Conservation (phyloP, 1,284 basidiomycete species). For the Marasmius oreades region DNA sequence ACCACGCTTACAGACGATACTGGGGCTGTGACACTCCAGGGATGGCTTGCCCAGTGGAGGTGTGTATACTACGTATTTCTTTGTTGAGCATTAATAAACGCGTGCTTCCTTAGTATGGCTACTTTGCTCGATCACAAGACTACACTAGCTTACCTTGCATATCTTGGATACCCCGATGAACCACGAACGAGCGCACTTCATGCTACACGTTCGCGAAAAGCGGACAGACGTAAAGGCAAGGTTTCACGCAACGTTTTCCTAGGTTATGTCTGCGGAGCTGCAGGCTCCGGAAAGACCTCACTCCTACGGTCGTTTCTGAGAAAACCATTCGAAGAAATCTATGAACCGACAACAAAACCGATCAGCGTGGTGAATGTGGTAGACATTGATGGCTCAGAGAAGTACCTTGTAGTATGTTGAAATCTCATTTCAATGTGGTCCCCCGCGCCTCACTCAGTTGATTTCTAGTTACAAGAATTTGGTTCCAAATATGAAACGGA, state of each 20-base stretch:
- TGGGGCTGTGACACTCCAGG: conserved; percentile 91
- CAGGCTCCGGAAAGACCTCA: conserved; percentile 93
- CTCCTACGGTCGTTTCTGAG: conserved; percentile 84
- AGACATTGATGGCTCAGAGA: conserved; percentile 92
- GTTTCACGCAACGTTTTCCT: conserved; percentile 88
- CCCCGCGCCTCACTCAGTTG: conserved; percentile 5
- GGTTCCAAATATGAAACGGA: conserved; percentile 94
- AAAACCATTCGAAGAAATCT: conserved; percentile 67
- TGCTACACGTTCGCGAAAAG: conserved; percentile 78
- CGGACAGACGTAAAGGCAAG: conserved; percentile 85
- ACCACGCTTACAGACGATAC: conserved; percentile 88
- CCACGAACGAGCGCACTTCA: conserved; percentile 78
- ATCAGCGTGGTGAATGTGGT: conserved; percentile 94
- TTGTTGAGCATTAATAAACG: not conserved
- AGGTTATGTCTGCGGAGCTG: conserved; percentile 92
- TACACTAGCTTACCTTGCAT: conserved; percentile 94
- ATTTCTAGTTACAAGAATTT: conserved; percentile 86
- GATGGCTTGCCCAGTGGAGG: conserved; percentile 99
- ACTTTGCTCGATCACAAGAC: conserved; percentile 91
- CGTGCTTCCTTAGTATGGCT: conserved; percentile 71
- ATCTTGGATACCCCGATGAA: conserved; percentile 80
- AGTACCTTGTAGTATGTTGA: conserved; percentile 84
- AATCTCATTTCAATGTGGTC: not conserved
- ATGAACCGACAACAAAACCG: conserved; percentile 87
- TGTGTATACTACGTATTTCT: conserved; percentile 25